A percentile compares a stretch with the other conserved stretches of the same genome.
phyloP scores from a whole-genome alignment of 192 early-diverging fungal genomes.

The Rhizophagus clarus region DNA sequence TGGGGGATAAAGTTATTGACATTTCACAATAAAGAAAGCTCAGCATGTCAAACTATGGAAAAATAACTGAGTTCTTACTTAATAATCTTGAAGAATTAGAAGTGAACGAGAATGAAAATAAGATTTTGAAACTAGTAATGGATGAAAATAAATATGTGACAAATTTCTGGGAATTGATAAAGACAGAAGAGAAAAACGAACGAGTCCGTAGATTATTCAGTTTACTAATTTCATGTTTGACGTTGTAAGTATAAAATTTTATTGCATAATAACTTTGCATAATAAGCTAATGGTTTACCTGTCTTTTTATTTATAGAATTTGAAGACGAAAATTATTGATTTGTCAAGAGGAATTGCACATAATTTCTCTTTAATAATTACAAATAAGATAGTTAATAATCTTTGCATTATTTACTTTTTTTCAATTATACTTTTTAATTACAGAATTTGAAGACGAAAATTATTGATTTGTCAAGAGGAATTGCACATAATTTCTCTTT shows the following conservation, averaged over 20 bases:
- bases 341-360: conserved; percentile 1
- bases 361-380: conserved; percentile 1
- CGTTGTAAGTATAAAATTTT: too few relatives aligned
- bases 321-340: neutral
- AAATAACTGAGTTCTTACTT: conserved; percentile 1
- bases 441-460: neutral
- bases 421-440: too few relatives aligned
- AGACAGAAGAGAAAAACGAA: too few relatives aligned
- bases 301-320: too few relatives aligned
- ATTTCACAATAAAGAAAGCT: neutral
- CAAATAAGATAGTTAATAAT: too few relatives aligned
- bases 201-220: too few relatives aligned
- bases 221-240: too few relatives aligned
- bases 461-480: conserved; percentile 3
- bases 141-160: too few relatives aligned
- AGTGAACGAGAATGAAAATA: conserved; percentile 16
- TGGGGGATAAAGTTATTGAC: neutral
- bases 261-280: too few relatives aligned
- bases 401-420: too few relatives aligned
- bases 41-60: neutral
- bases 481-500: conserved; percentile 6
- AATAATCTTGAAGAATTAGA: conserved; percentile 12
- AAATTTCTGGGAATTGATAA: too few relatives aligned
- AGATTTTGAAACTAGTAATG: conserved; percentile 5
- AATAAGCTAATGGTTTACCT: too few relatives aligned